These are phyloP conservation scores for Priceomyces carsonii DNA, from an alignment of 805 yeast genomes.

Conservation along the genomic window DNA sequence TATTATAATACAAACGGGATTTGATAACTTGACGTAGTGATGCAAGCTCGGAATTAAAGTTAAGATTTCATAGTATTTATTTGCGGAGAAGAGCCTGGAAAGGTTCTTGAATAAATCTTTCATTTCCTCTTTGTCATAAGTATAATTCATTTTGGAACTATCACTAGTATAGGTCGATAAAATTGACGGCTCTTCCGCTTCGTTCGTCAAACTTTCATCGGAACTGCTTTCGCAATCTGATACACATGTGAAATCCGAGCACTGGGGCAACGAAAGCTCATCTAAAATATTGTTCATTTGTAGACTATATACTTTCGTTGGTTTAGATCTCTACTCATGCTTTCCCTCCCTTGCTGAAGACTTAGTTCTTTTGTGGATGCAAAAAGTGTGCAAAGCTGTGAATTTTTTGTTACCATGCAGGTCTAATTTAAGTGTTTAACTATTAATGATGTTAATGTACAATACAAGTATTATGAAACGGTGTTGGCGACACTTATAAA, in stretches of 20 bases:
- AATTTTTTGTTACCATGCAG: too few relatives aligned
- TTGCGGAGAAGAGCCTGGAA: constrained; percentile 9
- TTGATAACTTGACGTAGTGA: constrained; percentile 8
- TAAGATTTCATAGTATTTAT: constrained; percentile 17
- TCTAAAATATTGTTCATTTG: too few relatives aligned
- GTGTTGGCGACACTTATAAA: constrained; percentile 17
- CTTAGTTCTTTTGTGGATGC: constrained; percentile 6
- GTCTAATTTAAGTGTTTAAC: background rate
- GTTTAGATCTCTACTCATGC: too few relatives aligned
- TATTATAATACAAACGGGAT: constrained; percentile 14
- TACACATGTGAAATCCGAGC: background rate
- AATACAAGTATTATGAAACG: background rate
- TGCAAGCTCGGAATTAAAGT: constrained; percentile 12
- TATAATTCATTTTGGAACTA: too few relatives aligned
- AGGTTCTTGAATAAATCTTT: constrained; percentile 3
- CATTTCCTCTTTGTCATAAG: background rate
- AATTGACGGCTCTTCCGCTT: too few relatives aligned
- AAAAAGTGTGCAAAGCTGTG: too few relatives aligned
- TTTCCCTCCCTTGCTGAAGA: too few relatives aligned
- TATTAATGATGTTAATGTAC: background rate
- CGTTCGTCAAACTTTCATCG: background rate
- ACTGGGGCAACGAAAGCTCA: background rate
- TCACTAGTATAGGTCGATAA: too few relatives aligned
- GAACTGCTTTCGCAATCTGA: background rate
- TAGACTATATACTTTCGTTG: too few relatives aligned